Evolutionary conservation across 2,329 filamentous ascomycete species (phyloP).

Genomic region (Pseudogymnoascus sp.): DNA sequence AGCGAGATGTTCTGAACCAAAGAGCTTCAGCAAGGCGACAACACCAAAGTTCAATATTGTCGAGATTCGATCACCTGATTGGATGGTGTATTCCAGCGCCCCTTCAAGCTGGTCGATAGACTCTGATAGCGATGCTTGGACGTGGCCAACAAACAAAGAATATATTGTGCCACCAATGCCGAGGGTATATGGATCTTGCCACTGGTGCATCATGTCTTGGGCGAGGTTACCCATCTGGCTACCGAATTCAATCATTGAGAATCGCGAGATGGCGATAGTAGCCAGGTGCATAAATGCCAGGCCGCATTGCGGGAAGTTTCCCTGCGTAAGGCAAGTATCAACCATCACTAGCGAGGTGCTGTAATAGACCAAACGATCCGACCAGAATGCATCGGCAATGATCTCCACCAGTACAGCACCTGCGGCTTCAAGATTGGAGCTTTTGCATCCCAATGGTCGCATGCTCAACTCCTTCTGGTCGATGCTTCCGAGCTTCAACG

Average conservation of each 20-base stretch:
- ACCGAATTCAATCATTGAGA: constrained; percentile 62
- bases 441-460: constrained; percentile 33
- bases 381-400: constrained; percentile 65
- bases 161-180: constrained; percentile 64
- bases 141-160: constrained; percentile 61
- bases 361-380: constrained; percentile 63
- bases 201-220: constrained; percentile 56
- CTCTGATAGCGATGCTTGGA: constrained; percentile 53
- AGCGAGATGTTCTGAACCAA: constrained; percentile 57
- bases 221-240: constrained; percentile 56
- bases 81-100: constrained; percentile 57
- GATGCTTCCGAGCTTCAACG: constrained; percentile 50
- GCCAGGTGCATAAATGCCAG: constrained; percentile 61
- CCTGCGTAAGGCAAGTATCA: constrained; percentile 54
- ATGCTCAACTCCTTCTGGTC: constrained; percentile 42
- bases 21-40: constrained; percentile 58
- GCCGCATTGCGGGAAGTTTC: constrained; percentile 61
- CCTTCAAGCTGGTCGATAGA: constrained; percentile 54
- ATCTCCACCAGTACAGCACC: constrained; percentile 66
- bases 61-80: constrained; percentile 62
- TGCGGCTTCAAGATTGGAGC: constrained; percentile 51
- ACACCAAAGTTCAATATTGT: constrained; percentile 66
- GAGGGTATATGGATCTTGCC: constrained; percentile 55
- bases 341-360: constrained; percentile 61
- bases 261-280: constrained; percentile 59